Evolutionary conservation across 805 yeast species (phyloP).

Genomic region (Nakazawaea ernobii): DNA sequence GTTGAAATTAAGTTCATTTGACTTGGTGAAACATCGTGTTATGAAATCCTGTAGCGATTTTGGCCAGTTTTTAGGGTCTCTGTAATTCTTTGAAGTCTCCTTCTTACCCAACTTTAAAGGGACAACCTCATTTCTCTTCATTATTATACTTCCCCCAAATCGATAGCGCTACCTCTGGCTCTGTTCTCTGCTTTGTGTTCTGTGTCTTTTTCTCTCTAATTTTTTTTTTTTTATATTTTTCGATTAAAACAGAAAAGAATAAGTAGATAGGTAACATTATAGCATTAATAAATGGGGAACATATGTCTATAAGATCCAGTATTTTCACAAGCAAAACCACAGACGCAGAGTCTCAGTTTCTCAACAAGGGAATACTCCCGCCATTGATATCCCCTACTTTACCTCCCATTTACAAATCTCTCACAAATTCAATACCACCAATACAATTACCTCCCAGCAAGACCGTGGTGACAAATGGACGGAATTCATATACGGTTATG

Average conservation of each 20-base stretch:
- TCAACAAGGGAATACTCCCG: conserved; percentile 5
- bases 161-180: conserved; percentile 1
- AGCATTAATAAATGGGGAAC: background rate
- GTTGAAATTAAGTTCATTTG: conserved; percentile 29
- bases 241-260: too few relatives aligned
- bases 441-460: background rate
- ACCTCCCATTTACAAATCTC: conserved; percentile 1
- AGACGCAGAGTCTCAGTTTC: conserved; percentile 1
- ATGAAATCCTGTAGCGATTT: conserved; percentile 46
- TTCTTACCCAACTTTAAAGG: conserved; percentile 17
- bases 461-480: conserved; percentile 1
- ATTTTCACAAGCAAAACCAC: conserved; percentile 1
- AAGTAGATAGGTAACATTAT: background rate
- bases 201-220: background rate
- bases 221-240: background rate
- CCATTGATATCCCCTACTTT: conserved; percentile 9
- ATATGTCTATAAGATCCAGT: conserved; percentile 10
- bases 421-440: background rate
- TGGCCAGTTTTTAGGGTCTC: conserved; percentile 45
- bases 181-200: background rate
- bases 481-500: conserved; percentile 2
- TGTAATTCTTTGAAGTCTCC: conserved; percentile 13
- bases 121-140: conserved; percentile 12
- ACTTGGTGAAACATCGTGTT: conserved; percentile 35
- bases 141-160: conserved; percentile 13